Percentiles rank a stretch among this genome's conserved stretches.
Conservation (phyloP, 176 grass and related monocot genomes). For the Puccinellia tenuiflora region DNA sequence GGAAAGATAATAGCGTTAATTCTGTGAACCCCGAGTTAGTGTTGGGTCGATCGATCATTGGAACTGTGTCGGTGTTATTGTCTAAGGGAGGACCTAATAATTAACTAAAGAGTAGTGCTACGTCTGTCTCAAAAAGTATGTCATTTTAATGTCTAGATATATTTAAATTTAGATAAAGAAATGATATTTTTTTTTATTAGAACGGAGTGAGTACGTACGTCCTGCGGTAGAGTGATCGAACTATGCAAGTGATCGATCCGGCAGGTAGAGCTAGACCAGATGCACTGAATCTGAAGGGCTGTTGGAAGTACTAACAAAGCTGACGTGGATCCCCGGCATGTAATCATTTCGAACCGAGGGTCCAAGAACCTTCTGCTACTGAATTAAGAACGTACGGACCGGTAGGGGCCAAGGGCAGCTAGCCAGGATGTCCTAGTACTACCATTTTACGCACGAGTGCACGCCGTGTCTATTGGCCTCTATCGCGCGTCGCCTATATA, state of each 20-base stretch:
- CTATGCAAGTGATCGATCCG: not conserved
- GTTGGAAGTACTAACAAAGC: not conserved
- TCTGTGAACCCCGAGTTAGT: too few relatives aligned
- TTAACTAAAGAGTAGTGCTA: too few relatives aligned
- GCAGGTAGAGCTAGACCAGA: not conserved
- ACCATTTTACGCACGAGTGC: not conserved
- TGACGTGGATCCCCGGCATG: not conserved
- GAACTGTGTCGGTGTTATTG: too few relatives aligned
- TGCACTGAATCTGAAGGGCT: not conserved
- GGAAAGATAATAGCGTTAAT: too few relatives aligned
- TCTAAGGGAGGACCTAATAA: too few relatives aligned
- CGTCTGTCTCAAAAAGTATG: too few relatives aligned
- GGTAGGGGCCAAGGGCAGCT: not conserved
- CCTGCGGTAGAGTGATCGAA: too few relatives aligned
- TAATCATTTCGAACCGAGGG: conserved; percentile 2
- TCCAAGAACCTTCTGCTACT: not conserved
- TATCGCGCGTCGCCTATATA: not conserved
- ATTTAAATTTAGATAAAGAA: too few relatives aligned
- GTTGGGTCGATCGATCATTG: too few relatives aligned
- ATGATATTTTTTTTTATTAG: too few relatives aligned
- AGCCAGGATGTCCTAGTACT: not conserved
- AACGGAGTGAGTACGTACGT: too few relatives aligned
- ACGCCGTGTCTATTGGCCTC: not conserved
- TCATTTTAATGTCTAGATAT: too few relatives aligned
- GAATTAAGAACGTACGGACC: not conserved